Base-by-base conservation (phyloP, 352 stramenopile species). In the Phytophthora fragariaefolia region DNA sequence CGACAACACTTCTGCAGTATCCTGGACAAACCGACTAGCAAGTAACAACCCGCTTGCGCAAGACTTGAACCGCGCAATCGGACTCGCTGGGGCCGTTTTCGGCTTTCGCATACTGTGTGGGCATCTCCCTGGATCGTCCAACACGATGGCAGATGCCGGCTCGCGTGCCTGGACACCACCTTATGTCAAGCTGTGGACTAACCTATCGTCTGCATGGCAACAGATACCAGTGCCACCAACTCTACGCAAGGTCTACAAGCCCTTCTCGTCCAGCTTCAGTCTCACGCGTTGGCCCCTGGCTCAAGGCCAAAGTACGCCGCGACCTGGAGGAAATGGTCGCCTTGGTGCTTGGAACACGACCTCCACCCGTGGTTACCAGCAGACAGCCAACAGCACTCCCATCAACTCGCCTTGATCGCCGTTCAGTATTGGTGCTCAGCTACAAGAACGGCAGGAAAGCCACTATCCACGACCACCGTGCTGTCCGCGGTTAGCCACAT, bases 401-500 rank as follows among this genome's bases (percentile, higher is more conserved):
- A 13, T 10, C 58, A 51, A n/a, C 26, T 65, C 6, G 27, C 20
- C 6, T 5, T 36, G 4, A 52, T 65, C 32, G 58, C 46, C 9
- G 32, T 57, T 1, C 34, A 42, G 3, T 42, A 42, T 6, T 42
- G 34, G 34, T 5, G n/a, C n/a, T n/a, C n/a, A n/a, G n/a, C n/a
- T n/a, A n/a, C 34, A 6, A 42, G 18, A 9, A 18, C 34, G 12
- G 7, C 28, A 42, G 34, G 34, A 42, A 42, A 42, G 18, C 4
- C 34, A 12, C 34, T 42, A 12, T 42, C 34, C 17, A 17, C 46
- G 15, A 53, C 22, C 17, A 62, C 60, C 51, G 22, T 68, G 34
- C 18, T 61, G 55, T 61, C 63, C 27, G 59, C 57, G 42, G 40
- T 71, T 46, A 32, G 63, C 63, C 63, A 71, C 8, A 45, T 71